These are phyloP conservation scores for Aureobasidium sp. DNA, from an alignment of 2,329 filamentous ascomycete species.

Conservation along the genomic window DNA sequence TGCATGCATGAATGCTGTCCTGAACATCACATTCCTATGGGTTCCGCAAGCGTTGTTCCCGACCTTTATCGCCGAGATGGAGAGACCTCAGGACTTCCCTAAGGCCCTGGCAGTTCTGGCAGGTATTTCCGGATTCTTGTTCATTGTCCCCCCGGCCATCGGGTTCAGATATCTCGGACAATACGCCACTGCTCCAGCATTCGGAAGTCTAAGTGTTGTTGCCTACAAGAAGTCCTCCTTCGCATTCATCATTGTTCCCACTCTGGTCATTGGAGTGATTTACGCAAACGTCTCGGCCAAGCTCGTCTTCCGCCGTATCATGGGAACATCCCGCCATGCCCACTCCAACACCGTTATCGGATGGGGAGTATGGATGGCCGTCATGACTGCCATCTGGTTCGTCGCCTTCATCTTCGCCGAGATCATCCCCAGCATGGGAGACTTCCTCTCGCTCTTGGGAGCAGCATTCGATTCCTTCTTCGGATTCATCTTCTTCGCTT, in stretches of 20 bases:
- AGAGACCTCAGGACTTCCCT: constrained; percentile 56
- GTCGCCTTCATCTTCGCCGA: constrained; percentile 55
- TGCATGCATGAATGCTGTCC: constrained; percentile 54
- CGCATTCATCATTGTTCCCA: constrained; percentile 58
- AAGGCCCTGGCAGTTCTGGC: constrained; percentile 55
- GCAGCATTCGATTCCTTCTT: constrained; percentile 58
- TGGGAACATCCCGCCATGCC: constrained; percentile 49
- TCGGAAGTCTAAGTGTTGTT: constrained; percentile 49
- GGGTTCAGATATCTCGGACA: constrained; percentile 56
- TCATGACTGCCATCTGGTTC: constrained; percentile 50
- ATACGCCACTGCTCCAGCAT: constrained; percentile 56
- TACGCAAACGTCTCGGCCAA: constrained; percentile 57
- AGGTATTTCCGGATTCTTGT: constrained; percentile 50
- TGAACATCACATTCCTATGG: too few relatives aligned
- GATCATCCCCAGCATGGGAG: constrained; percentile 56
- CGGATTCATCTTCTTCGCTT: constrained; percentile 57
- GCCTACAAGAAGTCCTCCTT: constrained; percentile 56
- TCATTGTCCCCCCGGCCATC: constrained; percentile 56
- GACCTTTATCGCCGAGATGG: constrained; percentile 58
- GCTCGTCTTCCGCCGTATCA: constrained; percentile 50
- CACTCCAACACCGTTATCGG: constrained; percentile 54
- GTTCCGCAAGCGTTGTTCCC: constrained; percentile 59
- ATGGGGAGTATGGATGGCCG: constrained; percentile 49
- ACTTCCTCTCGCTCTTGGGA: constrained; percentile 54
- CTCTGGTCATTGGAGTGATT: constrained; percentile 55